These are phyloP conservation scores for Calonectria hawksworthii DNA, from an alignment of 2,329 filamentous ascomycete species.

Conservation along the genomic window DNA sequence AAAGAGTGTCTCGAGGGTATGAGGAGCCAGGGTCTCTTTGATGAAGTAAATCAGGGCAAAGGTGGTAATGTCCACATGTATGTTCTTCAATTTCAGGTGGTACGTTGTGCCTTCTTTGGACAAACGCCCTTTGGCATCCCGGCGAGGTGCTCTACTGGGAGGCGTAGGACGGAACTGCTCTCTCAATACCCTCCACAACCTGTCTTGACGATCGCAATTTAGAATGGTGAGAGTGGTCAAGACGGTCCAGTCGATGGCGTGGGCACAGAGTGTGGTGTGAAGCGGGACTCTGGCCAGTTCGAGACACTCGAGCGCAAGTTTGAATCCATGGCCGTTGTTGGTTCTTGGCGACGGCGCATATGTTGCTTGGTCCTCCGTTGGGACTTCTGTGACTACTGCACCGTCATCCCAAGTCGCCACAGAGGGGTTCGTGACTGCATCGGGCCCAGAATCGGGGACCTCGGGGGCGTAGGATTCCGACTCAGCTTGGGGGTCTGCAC, in stretches of 20 bases:
- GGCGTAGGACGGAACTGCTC: constrained; percentile 25
- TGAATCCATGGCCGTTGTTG: not conserved
- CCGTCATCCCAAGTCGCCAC: not conserved
- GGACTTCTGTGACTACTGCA: not conserved
- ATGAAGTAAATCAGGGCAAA: constrained; percentile 27
- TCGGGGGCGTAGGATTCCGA: not conserved
- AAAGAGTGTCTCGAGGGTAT: constrained; percentile 30
- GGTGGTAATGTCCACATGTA: constrained; percentile 32
- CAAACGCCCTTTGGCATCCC: constrained; percentile 8
- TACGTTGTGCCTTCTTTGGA: constrained; percentile 20
- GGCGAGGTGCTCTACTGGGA: constrained; percentile 8
- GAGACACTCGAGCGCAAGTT: constrained; percentile 29
- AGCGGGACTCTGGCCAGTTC: constrained; percentile 29
- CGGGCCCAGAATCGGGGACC: not conserved
- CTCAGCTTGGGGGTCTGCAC: not conserved
- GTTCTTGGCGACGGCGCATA: not conserved
- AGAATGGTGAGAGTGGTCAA: constrained; percentile 31
- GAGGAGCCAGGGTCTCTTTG: constrained; percentile 31
- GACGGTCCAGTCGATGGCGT: constrained; percentile 33
- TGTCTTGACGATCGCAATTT: constrained; percentile 27
- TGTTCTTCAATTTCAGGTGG: constrained; percentile 27
- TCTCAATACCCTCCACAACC: constrained; percentile 26
- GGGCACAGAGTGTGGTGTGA: constrained; percentile 21
- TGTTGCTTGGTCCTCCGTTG: not conserved
- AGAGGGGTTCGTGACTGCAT: not conserved